phyloP scores from a whole-genome alignment of 1,284 basidiomycete species.

The Melampsora larici-populina region DNA sequence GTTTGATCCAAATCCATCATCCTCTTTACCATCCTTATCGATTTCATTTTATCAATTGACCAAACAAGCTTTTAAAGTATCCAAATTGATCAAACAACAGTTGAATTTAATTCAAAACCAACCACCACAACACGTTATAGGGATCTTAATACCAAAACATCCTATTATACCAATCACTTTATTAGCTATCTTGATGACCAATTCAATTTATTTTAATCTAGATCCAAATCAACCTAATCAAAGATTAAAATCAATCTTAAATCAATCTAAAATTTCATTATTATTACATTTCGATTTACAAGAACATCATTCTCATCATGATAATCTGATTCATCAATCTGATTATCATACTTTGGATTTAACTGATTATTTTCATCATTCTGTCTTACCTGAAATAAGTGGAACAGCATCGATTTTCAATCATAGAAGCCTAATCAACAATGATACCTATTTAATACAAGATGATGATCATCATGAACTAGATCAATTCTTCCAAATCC shows the following conservation, averaged over 20 bases:
- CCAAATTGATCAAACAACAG: constrained; percentile 1
- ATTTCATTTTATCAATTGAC: constrained; percentile 15
- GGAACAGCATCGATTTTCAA: not conserved
- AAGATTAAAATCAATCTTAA: constrained; percentile 44
- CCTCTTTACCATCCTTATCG: not conserved
- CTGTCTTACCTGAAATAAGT: constrained; percentile 16
- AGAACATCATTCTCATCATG: constrained; percentile 38
- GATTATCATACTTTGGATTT: constrained; percentile 1
- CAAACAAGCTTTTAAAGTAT: constrained; percentile 20
- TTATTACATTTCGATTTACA: constrained; percentile 35
- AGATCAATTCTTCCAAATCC: not conserved
- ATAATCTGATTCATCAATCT: constrained; percentile 40
- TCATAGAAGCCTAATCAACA: not conserved
- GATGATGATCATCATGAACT: too few relatives aligned
- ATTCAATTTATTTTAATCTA: constrained; percentile 47
- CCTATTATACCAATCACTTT: constrained; percentile 46
- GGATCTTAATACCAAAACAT: constrained; percentile 46
- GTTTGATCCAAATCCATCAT: constrained; percentile 1
- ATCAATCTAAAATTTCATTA: constrained; percentile 41
- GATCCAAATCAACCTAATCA: constrained; percentile 46
- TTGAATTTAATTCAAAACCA: not conserved
- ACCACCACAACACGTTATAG: constrained; percentile 41
- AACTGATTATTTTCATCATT: not conserved
- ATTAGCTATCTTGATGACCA: constrained; percentile 46
- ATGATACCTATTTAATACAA: not conserved